These are phyloP conservation scores for Allantophomopsis cytisporea DNA, from an alignment of 2,329 filamentous ascomycete species.

Conservation along the genomic window DNA sequence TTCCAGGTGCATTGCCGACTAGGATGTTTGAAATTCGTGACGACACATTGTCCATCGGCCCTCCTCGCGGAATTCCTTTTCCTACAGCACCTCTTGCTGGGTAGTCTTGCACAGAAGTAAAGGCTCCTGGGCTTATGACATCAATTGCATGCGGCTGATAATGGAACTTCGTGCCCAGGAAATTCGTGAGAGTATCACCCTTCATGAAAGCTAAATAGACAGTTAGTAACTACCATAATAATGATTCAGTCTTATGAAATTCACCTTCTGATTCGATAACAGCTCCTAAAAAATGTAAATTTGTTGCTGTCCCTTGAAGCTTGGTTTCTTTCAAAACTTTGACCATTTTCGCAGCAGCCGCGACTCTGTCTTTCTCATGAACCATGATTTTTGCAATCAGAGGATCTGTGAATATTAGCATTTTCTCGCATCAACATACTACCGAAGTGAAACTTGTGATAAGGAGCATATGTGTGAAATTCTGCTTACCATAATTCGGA, in stretches of 20 bases:
- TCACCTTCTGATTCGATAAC: conserved; percentile 27
- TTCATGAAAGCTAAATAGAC: conserved; percentile 2
- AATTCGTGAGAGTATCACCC: conserved; percentile 23
- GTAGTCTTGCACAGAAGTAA: conserved; percentile 26
- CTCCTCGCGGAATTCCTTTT: conserved; percentile 24
- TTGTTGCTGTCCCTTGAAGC: conserved; percentile 41
- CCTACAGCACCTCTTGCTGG: conserved; percentile 24
- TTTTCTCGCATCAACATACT: neutral
- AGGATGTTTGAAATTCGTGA: conserved; percentile 37
- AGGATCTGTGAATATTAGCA: conserved; percentile 28
- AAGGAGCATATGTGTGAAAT: too few relatives aligned
- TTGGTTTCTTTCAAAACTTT: conserved; percentile 41
- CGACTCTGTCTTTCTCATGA: conserved; percentile 42
- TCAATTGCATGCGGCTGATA: conserved; percentile 18
- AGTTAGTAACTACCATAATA: neutral
- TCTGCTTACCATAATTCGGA: conserved; percentile 42
- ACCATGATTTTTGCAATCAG: conserved; percentile 62
- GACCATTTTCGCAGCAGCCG: conserved; percentile 48
- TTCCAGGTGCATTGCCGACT: conserved; percentile 36
- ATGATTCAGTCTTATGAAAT: conserved; percentile 5
- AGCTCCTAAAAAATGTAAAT: conserved; percentile 35
- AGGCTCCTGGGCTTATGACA: conserved; percentile 20
- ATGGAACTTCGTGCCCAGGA: conserved; percentile 17
- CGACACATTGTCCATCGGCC: conserved; percentile 23
- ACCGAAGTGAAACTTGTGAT: too few relatives aligned